Evolutionary conservation across 2,329 filamentous ascomycete genomes (phyloP), one percentile per base, ranked within the genome.

Genomic region (Penicillium nordicum): DNA sequence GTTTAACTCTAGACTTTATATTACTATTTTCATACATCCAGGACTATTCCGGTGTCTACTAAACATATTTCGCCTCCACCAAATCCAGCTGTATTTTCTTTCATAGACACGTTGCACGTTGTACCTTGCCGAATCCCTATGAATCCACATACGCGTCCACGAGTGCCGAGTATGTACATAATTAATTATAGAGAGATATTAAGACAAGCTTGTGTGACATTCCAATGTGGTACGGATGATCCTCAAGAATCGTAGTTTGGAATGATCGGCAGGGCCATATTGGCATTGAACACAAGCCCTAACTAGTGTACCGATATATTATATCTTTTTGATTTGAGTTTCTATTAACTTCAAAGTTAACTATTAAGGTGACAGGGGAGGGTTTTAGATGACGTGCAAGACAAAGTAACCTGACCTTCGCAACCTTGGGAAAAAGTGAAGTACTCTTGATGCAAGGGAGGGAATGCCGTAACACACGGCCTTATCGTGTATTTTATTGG

Each of bases 391-490:
- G 61, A 62, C 61, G 58, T 63, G 45, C 45, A 30, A 54, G 55
- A 58, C 49, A 30, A 37, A 37, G 21, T 2, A 42, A 30, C 29
- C 10, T 11, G 18, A 18, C 18, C 18, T 18, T 18, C 18, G 18
- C 14, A 42, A n/a, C 23, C 23, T 25, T 10, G 40, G 23, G 18
- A 18, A 27, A 43, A 14, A 27, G 18, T 23, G 27, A 40, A 18
- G 52, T 34, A 58, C 49, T 30, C 16, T 57, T n/a, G 29, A 63
- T 40, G 62, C 56, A 64, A 64, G 60, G 61, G 60, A 53, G 48
- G 23, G 53, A 50, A 51, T 44, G 16, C 30, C 8, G 49, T 51
- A 16, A 51, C 49, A 51, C 49, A 18, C 18, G 30, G 12, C 37
- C 27, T 50, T 43, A 50, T 50, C 48, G 27, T 34, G 48, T 50